Percentiles rank a stretch among this genome's conserved stretches.
Evolutionary conservation across 2,329 filamentous ascomycete genomes (phyloP).

Genomic region (Penicillium sp.): DNA sequence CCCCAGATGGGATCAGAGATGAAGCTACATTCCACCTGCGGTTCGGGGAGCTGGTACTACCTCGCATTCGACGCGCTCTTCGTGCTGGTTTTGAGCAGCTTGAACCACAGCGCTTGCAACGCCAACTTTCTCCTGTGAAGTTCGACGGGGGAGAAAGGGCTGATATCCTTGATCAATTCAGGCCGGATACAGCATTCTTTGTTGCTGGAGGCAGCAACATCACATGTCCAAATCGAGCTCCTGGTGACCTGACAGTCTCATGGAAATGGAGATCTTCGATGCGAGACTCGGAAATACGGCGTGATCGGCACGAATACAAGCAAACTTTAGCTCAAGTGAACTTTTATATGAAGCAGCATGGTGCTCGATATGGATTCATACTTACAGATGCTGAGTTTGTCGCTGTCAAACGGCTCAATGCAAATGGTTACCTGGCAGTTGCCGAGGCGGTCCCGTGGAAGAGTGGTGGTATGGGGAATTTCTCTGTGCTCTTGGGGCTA

Average conservation of each 20-base stretch:
- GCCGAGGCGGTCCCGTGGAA: slow-evolving; percentile 10
- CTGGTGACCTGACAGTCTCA: slow-evolving; percentile 17
- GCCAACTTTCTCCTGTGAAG: slow-evolving; percentile 6
- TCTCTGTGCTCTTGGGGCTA: slow-evolving; percentile 10
- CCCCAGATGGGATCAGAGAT: too few relatives aligned
- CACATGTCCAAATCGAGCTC: slow-evolving; percentile 7
- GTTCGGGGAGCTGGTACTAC: neutral
- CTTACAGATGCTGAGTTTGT: slow-evolving; percentile 13
- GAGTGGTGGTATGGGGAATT: slow-evolving; percentile 8
- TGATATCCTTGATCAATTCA: neutral
- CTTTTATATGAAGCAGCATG: slow-evolving; percentile 17
- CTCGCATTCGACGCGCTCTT: neutral
- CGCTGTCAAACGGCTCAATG: slow-evolving; percentile 11
- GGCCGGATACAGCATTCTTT: slow-evolving; percentile 1
- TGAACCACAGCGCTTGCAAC: neutral
- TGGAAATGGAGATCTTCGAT: slow-evolving; percentile 14
- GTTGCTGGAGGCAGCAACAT: neutral
- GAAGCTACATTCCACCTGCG: slow-evolving; percentile 1
- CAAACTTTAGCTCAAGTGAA: slow-evolving; percentile 17
- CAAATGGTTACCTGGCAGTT: slow-evolving; percentile 9
- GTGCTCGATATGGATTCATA: slow-evolving; percentile 13
- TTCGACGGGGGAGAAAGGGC: neutral
- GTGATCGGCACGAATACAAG: slow-evolving; percentile 9
- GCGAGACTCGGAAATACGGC: slow-evolving; percentile 1
- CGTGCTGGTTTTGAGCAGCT: neutral